These are phyloP conservation scores for Aureobasidium sp. DNA, from an alignment of 2,329 filamentous ascomycete species.

Conservation along the genomic window DNA sequence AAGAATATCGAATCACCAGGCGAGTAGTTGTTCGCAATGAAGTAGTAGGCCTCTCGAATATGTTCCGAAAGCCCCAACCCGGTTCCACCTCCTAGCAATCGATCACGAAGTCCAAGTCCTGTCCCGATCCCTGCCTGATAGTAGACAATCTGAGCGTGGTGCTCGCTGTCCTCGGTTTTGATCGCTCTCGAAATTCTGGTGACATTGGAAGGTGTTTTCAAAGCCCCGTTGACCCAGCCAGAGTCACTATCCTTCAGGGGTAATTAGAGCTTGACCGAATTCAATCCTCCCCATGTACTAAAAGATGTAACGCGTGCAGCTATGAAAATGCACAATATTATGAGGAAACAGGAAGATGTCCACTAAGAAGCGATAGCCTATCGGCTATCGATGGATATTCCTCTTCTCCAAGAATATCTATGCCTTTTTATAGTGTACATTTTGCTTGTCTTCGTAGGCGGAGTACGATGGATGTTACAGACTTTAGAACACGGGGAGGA, in stretches of 20 bases:
- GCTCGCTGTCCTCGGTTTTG: conserved; percentile 23
- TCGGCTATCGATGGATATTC: too few relatives aligned
- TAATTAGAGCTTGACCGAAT: not conserved
- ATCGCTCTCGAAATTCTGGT: conserved; percentile 28
- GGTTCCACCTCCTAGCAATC: conserved; percentile 24
- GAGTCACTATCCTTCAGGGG: conserved; percentile 22
- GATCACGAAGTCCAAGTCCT: conserved; percentile 24
- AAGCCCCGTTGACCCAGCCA: conserved; percentile 21
- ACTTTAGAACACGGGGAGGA: too few relatives aligned
- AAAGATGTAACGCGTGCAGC: too few relatives aligned
- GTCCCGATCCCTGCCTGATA: conserved; percentile 30
- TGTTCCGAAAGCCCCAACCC: conserved; percentile 29
- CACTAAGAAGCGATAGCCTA: too few relatives aligned
- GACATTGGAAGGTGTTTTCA: conserved; percentile 25
- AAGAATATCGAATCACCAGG: conserved; percentile 33
- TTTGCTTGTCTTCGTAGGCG: too few relatives aligned
- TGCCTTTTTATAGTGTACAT: too few relatives aligned
- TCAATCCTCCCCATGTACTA: too few relatives aligned
- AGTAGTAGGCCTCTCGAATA: conserved; percentile 52
- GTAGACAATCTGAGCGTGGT: conserved; percentile 30
- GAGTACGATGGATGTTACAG: too few relatives aligned
- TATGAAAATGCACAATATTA: too few relatives aligned
- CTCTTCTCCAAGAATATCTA: too few relatives aligned
- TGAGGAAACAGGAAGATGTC: too few relatives aligned
- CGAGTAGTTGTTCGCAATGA: conserved; percentile 50